Base-by-base conservation (phyloP, 2,329 filamentous ascomycete genomes). In the Colletotrichum lini region DNA sequence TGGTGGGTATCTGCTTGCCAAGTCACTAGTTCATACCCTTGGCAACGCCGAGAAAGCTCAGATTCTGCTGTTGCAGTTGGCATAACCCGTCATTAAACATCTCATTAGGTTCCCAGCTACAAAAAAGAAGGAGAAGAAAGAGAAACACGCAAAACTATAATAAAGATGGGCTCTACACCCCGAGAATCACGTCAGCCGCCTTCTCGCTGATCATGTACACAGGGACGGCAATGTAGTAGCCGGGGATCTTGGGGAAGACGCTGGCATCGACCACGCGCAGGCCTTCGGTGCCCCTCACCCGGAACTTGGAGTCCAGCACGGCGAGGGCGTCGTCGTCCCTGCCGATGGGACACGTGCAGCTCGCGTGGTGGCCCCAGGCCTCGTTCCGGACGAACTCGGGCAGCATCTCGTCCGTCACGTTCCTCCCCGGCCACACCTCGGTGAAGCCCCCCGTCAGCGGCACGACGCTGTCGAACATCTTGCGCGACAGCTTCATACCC, bases 181-280 rank as follows among this genome's bases (percentile, higher is more conserved):
- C 70, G 3, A 70, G 56, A 35, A 72, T 70, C 4, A 73, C 72
- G 10, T 74, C 71, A 15, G 71, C 67, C 78, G 88, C 89, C 81
- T 90, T 91, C 81, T 90, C 88, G 35, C 83, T 84, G 21, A 89
- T 79, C 82, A 90, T 87, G 75, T 87, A 89, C 1, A 84, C 85
- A 2, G 87, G 82, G 1, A 86, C 72, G 0, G 82, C 80, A 57
- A 85, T 83, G 75, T 86, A 89, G 7, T 83, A 84, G 6, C 88
- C 88, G 1, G 80, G 79, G 21, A 78, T 86, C 67, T 82, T 82
- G 3, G 88, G 87, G 69, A 88, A 91, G 6, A 86, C 81, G n/a
- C 83, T 86, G 0, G 87, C 89, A 80, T 91, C 90, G 2, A 91
- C 89, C 7, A 91, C 89, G 5, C 89, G 81, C 60, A 91, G 79